Conservation (phyloP, 257 asterid genomes). For the Nicotiana attenuata region DNA sequence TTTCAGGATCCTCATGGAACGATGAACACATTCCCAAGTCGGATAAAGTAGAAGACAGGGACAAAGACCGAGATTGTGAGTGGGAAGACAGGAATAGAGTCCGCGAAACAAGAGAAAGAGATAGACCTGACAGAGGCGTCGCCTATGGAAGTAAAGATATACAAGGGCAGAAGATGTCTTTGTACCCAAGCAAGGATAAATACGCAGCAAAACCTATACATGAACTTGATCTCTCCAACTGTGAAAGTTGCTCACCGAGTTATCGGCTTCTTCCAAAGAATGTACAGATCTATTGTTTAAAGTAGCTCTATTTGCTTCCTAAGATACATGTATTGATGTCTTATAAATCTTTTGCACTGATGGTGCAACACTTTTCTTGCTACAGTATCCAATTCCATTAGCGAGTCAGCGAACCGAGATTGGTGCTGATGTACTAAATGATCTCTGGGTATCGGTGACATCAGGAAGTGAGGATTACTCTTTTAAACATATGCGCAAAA, state of each 20-base stretch:
- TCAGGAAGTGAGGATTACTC: conserved; percentile 99
- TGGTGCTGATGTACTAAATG: conserved; percentile 76
- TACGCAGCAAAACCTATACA: conserved; percentile 71
- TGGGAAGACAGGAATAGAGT: conserved; percentile 21
- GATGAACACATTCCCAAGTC: conserved; percentile 10
- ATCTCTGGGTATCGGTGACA: conserved; percentile 94
- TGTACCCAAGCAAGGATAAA: conserved; percentile 67
- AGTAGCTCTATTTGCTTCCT: neutral
- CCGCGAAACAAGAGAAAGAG: conserved; percentile 13
- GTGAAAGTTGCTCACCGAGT: conserved; percentile 88
- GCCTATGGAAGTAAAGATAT: conserved; percentile 17
- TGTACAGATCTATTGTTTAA: conserved; percentile 40
- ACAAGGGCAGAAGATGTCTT: conserved; percentile 47
- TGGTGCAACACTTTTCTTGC: conserved; percentile 19
- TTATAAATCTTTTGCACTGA: conserved; percentile 20
- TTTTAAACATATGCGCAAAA: conserved; percentile 92
- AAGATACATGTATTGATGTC: neutral
- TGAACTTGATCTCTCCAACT: conserved; percentile 90
- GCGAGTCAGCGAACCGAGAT: conserved; percentile 70
- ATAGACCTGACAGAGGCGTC: conserved; percentile 13
- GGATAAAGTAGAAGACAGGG: conserved; percentile 16
- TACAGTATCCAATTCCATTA: conserved; percentile 77
- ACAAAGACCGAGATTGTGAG: conserved; percentile 20
- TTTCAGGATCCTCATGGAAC: conserved; percentile 17
- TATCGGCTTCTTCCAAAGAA: conserved; percentile 87